Base-by-base conservation (phyloP, 306 rosid species). In the Prunus padus region DNA sequence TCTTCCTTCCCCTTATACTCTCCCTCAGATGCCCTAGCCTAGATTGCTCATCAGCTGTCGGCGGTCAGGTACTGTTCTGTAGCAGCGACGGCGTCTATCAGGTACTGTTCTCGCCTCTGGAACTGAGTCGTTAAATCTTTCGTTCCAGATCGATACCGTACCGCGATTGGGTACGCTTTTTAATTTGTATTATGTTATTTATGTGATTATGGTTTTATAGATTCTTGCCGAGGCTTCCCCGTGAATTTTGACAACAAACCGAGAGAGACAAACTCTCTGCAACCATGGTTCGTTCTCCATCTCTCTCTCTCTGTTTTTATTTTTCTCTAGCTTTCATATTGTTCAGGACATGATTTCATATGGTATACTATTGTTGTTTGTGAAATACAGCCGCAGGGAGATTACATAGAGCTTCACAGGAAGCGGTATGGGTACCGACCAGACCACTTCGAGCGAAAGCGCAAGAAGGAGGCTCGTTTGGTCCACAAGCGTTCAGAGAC, bases 381-480 rank as follows among this genome's bases (percentile, higher is more conserved):
- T 59, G 47, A 49, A 76, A 28, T 49, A 40, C 59, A 95, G 99
- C 99, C 99, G 60, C 99, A 95, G 89, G 97, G 97, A 73, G 99
- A 95, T 85, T 90, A 95, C 84, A 92, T 95, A 33, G 99, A 95
- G 10, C 97, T 92, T 75, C 96, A 88, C 79, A 75, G 89, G 87
- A 92, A 88, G 83, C 89, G 97, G 42, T 61, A 90, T 95, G 99
- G 99, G 62, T 84, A 89, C 69, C 95, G 93, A 26, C 88, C 75
- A 0, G 99, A 95, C 67, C 88, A 95, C 86, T 86, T 82, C 69
- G 97, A 89, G 90, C 99, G 99, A 20, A 89, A 85, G 83, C 97
- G 99, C 83, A 95, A 95, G 92, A 92, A 83, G 76, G 89, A 79
- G 65, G 99, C 98, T 73, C 98, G 98, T 74, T 79, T 85, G 69